phyloP scores from a whole-genome alignment of 208 protist genomes.

The Trypanosoma lewisi region DNA sequence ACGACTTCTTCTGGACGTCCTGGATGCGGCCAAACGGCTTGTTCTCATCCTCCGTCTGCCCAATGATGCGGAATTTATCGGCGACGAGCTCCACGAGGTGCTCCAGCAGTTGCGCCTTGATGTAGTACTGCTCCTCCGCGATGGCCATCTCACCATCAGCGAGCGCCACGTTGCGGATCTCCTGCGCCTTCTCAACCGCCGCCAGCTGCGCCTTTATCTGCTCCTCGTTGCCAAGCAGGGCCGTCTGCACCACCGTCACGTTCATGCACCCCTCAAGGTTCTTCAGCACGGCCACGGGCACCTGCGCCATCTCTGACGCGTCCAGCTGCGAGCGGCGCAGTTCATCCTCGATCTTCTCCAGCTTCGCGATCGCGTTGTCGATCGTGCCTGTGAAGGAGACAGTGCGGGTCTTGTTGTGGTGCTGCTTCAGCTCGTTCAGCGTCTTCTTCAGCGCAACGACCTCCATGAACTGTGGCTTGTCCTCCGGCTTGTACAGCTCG shows the following conservation, averaged over 20 bases:
- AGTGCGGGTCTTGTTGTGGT: constrained; percentile 54
- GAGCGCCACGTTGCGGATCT: constrained; percentile 43
- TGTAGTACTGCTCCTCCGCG: constrained; percentile 62
- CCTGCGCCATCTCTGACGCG: constrained; percentile 44
- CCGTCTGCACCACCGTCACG: constrained; percentile 44
- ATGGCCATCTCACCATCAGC: constrained; percentile 54
- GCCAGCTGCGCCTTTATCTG: constrained; percentile 47
- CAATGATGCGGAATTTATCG: constrained; percentile 59
- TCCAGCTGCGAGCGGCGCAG: constrained; percentile 50
- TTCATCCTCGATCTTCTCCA: constrained; percentile 52
- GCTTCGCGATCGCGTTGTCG: constrained; percentile 47
- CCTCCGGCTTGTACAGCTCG: constrained; percentile 56
- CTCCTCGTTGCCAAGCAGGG: constrained; percentile 51
- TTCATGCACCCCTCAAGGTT: constrained; percentile 52
- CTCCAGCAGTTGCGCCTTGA: constrained; percentile 59
- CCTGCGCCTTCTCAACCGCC: constrained; percentile 39
- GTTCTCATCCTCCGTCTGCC: constrained; percentile 55
- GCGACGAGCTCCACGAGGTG: constrained; percentile 46
- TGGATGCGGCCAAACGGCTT: constrained; percentile 39
- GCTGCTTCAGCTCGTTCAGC: constrained; percentile 50
- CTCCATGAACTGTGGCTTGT: constrained; percentile 58
- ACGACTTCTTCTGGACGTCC: constrained; percentile 74
- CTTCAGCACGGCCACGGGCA: constrained; percentile 41
- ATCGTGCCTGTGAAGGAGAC: constrained; percentile 53
- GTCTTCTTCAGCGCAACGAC: constrained; percentile 44